Conservation (phyloP, 768 basidiomycete genomes). For the Filobasidium wieringae region DNA sequence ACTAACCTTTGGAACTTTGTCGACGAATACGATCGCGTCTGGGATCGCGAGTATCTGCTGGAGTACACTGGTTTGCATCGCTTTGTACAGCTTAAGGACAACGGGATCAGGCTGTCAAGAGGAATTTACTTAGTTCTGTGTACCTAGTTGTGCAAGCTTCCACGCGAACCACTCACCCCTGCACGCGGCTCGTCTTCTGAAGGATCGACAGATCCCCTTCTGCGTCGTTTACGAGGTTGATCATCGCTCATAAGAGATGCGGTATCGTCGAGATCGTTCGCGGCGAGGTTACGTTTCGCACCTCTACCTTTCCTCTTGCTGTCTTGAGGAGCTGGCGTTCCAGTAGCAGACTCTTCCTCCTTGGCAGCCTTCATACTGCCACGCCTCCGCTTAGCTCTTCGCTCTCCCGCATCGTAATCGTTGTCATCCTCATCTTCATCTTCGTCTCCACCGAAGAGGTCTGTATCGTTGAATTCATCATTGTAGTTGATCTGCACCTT, state of each 20-base stretch:
- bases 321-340: slow-evolving; percentile 5
- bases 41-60: not conserved
- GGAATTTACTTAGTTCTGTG: not conserved
- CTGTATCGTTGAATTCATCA: slow-evolving; percentile 29
- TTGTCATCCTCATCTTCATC: slow-evolving; percentile 34
- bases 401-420: slow-evolving; percentile 24
- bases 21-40: slow-evolving; percentile 6
- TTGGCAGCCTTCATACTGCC: slow-evolving; percentile 10
- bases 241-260: slow-evolving; percentile 37
- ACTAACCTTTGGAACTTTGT: slow-evolving; percentile 8
- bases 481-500: slow-evolving; percentile 70
- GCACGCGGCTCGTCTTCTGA: slow-evolving; percentile 22
- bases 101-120: not conserved
- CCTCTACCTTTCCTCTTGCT: slow-evolving; percentile 29
- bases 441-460: slow-evolving; percentile 33
- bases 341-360: slow-evolving; percentile 19
- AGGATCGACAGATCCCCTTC: not conserved
- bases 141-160: not conserved
- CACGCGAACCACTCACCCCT: no score
- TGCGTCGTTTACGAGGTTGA: not conserved
- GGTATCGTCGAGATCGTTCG: slow-evolving; percentile 47
- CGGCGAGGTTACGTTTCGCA: slow-evolving; percentile 53
- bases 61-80: not conserved
- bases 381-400: slow-evolving; percentile 9
- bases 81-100: not conserved